Percentiles rank a stretch among this genome's conserved stretches.
Evolutionary conservation across 345 rosid genomes (phyloP).

Genomic region (Eucalyptus fibrosa): DNA sequence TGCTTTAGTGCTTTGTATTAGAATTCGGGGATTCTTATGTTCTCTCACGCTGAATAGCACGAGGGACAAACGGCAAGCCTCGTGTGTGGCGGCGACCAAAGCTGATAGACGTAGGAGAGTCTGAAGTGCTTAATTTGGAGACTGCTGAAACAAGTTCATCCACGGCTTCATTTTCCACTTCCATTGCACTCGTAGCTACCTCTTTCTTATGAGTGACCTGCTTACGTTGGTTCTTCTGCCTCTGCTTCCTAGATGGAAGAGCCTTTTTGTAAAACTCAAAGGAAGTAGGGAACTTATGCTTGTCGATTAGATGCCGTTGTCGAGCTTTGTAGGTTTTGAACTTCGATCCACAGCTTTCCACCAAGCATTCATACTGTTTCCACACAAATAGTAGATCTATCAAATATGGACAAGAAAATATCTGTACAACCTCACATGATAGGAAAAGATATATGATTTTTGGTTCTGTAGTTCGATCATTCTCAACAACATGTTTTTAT

Average conservation of each 20-base stretch:
- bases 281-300: slow-evolving; percentile 80
- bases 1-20: not conserved
- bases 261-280: slow-evolving; percentile 75
- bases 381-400: not conserved
- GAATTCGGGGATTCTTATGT: slow-evolving; percentile 10
- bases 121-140: slow-evolving; percentile 67
- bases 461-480: not conserved
- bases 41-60: slow-evolving; percentile 38
- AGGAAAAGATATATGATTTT: not conserved
- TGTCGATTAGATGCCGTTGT: slow-evolving; percentile 77
- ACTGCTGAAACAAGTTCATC: slow-evolving; percentile 70
- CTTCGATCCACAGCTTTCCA: slow-evolving; percentile 81
- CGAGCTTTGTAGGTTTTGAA: slow-evolving; percentile 70
- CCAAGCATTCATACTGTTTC: slow-evolving; percentile 78
- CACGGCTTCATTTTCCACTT: slow-evolving; percentile 59
- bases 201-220: slow-evolving; percentile 9
- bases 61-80: slow-evolving; percentile 67
- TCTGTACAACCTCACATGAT: not conserved
- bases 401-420: not conserved
- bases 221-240: slow-evolving; percentile 48
- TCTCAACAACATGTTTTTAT: not conserved
- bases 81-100: slow-evolving; percentile 74
- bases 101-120: slow-evolving; percentile 64
- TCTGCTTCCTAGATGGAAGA: slow-evolving; percentile 64
- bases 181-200: slow-evolving; percentile 43